These are phyloP conservation scores for Penicillium verrucosum DNA, from an alignment of 2,329 filamentous ascomycete species.

Conservation along the genomic window DNA sequence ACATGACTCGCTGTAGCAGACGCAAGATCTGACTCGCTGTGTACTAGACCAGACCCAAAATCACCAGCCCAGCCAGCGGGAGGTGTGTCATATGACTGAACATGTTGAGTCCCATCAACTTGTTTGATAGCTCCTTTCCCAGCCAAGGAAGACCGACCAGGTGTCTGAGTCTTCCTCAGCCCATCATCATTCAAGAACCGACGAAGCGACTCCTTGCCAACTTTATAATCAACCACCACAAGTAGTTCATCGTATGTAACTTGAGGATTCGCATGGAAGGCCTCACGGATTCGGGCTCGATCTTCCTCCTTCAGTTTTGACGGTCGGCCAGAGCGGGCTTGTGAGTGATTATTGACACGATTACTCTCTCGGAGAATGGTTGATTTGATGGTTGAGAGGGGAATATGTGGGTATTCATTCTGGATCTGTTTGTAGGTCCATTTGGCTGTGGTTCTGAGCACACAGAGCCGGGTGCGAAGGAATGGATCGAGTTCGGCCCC, in stretches of 20 bases:
- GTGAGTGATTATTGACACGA: not conserved
- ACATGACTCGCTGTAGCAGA: not conserved
- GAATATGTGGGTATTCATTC: conserved; percentile 7
- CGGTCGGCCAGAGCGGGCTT: conserved; percentile 2
- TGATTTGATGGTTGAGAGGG: conserved; percentile 10
- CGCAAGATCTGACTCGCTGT: not conserved
- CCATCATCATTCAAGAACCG: not conserved
- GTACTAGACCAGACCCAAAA: not conserved
- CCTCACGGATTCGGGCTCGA: not conserved
- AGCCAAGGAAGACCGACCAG: not conserved
- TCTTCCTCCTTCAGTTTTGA: not conserved
- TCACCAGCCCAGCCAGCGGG: not conserved
- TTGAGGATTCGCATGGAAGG: not conserved
- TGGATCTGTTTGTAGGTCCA: conserved; percentile 11
- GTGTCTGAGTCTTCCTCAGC: not conserved
- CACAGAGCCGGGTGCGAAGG: conserved; percentile 9
- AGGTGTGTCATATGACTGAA: not conserved
- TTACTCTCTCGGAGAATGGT: conserved; percentile 4
- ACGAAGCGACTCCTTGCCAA: conserved; percentile 1
- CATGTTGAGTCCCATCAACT: not conserved
- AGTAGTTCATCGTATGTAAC: conserved; percentile 1
- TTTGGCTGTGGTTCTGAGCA: conserved; percentile 9
- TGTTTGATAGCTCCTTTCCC: not conserved
- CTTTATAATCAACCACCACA: not conserved
- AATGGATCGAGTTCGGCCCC: conserved; percentile 12